Conservation (phyloP, 352 stramenopile species). For the Pythium phragmiticola region DNA sequence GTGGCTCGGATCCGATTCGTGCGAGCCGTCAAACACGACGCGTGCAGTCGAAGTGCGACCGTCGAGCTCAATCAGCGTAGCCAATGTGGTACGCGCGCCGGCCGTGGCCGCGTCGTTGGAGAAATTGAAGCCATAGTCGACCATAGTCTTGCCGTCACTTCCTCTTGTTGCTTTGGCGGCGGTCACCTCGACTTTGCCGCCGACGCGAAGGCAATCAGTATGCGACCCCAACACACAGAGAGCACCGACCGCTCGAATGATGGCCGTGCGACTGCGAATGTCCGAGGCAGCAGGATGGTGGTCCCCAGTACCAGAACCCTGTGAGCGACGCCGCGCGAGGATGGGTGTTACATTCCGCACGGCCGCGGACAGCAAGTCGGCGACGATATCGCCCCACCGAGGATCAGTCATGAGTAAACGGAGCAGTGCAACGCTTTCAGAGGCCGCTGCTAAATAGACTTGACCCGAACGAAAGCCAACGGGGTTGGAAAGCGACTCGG, state of each 20-base stretch:
- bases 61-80: constrained; percentile 79
- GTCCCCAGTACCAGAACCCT: neutral
- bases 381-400: constrained; percentile 58
- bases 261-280: constrained; percentile 65
- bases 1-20: constrained; percentile 70
- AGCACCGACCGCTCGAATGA: constrained; percentile 78
- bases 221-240: constrained; percentile 83
- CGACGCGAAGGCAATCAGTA: constrained; percentile 81
- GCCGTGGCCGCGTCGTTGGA: constrained; percentile 21
- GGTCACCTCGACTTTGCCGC: constrained; percentile 69
- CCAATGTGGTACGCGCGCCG: constrained; percentile 39
- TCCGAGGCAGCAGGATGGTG: constrained; percentile 34
- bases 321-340: constrained; percentile 26
- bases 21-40: constrained; percentile 75
- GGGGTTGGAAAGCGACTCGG: constrained; percentile 78
- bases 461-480: constrained; percentile 81
- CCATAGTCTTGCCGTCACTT: constrained; percentile 26
- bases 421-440: constrained; percentile 80
- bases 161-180: constrained; percentile 39
- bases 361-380: constrained; percentile 62
- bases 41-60: constrained; percentile 58
- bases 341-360: constrained; percentile 78
- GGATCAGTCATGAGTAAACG: constrained; percentile 67
- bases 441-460: constrained; percentile 73
- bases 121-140: constrained; percentile 60